Percentiles rank a stretch among this genome's conserved stretches.
phyloP scores from a whole-genome alignment of 2,329 filamentous ascomycete genomes.

The Xylaria sp. region DNA sequence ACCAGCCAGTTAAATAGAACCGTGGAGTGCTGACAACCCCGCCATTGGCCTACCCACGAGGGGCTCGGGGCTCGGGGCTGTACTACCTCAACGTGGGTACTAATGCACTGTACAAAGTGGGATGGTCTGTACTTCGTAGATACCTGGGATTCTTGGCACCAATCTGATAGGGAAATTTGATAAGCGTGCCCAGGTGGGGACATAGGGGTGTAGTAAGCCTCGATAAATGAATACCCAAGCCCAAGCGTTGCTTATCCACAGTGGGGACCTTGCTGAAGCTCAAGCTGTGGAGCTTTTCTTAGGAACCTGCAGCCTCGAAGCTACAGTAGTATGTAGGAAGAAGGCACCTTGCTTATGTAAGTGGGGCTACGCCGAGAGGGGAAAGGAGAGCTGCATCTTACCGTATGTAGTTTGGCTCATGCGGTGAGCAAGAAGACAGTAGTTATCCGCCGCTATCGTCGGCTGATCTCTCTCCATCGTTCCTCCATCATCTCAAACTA shows the following conservation, averaged over 20 bases:
- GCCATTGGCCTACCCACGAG: constrained; percentile 30
- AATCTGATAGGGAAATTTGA: constrained; percentile 25
- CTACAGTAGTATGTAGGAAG: background rate
- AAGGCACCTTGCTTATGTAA: background rate
- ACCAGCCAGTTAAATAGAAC: constrained; percentile 30
- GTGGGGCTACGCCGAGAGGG: constrained; percentile 1
- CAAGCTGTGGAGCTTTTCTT: background rate
- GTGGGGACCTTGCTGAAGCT: background rate
- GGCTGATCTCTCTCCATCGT: background rate
- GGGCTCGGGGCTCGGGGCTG: no score
- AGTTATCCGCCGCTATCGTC: constrained; percentile 10
- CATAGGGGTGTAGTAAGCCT: background rate
- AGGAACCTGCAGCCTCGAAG: background rate
- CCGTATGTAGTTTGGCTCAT: constrained; percentile 17
- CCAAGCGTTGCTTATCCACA: background rate
- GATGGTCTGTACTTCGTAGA: background rate
- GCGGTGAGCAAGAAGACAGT: background rate
- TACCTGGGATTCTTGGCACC: background rate
- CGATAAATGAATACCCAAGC: constrained; percentile 17
- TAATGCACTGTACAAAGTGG: background rate
- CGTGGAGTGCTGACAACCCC: constrained; percentile 35
- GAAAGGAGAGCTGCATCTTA: constrained; percentile 3
- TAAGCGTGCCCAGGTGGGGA: constrained; percentile 11
- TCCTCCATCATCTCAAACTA: background rate
- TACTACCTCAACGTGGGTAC: background rate